Base-by-base conservation (phyloP, 2,329 filamentous ascomycete species). In the Alternaria solani region DNA sequence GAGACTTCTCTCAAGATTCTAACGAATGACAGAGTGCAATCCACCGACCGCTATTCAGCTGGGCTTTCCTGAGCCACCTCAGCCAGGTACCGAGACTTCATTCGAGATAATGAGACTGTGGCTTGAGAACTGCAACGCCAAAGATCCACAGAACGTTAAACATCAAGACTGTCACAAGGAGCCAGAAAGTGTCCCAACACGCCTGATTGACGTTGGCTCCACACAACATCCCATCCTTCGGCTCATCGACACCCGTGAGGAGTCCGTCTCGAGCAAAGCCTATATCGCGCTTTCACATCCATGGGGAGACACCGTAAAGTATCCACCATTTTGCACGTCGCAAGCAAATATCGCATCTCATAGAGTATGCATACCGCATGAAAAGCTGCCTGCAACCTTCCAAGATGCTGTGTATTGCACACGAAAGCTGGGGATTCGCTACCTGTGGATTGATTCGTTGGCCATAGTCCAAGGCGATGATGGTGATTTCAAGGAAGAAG, bases 381-480 rank as follows among this genome's bases (percentile, higher is more conserved):
- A 57, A 1, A 20, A 55, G 1, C 49, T 70, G 0, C 66, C 68
- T 2, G 41, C 49, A 2, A 64, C 61, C 16, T 68, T 70, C 36
- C 49, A 55, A 16, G 63, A 73, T 55, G 70, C 69, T 12, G 55
- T 71, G 2, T 42, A 51, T 18, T 48, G 57, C 8, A 68, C 66
- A 5, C 58, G 69, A 1, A 38, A 44, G 5, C 52, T 73, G 1
- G 47, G 44, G 1, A 44, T 68, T 7, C 59, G 62, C 14, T 74
- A 71, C 43, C 26, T 74, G 2, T 72, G 71, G 70, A 69, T 74
- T 16, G 70, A 73, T 41, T 63, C 63, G 1, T 46, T 73, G 0
- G 73, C 69, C 36, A 71, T 71, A 34, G 59, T 71, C 23, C 68
- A 72, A 53, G 69, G 59, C 11, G 36, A 55, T 14, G 49, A 62